Percentiles rank a stretch among this genome's conserved stretches.
These are phyloP conservation scores for Colletotrichum spinosum DNA, from an alignment of 2,329 filamentous ascomycete species.

Conservation along the genomic window DNA sequence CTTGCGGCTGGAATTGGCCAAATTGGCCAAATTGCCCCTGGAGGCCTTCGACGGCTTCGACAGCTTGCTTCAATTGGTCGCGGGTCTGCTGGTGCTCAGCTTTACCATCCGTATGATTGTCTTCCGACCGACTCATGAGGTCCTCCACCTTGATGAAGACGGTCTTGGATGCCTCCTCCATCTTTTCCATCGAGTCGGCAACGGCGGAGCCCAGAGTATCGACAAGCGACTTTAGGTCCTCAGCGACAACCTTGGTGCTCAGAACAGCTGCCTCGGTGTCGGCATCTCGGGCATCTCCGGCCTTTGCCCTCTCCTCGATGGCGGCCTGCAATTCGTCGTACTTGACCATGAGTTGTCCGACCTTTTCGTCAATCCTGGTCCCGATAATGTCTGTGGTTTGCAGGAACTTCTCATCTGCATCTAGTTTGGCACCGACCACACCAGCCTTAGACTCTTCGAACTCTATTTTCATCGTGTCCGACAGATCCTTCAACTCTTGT, in stretches of 20 bases:
- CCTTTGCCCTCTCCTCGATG: constrained; percentile 79
- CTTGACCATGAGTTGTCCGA: constrained; percentile 84
- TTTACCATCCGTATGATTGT: constrained; percentile 78
- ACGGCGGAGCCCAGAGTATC: constrained; percentile 86
- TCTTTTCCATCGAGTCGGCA: constrained; percentile 85
- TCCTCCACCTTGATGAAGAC: constrained; percentile 88
- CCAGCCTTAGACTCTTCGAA: constrained; percentile 88
- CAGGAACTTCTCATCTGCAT: constrained; percentile 82
- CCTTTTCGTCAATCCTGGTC: constrained; percentile 70
- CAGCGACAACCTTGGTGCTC: constrained; percentile 81
- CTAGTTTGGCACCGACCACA: constrained; percentile 84
- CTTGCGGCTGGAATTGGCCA: constrained; percentile 86
- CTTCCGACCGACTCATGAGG: constrained; percentile 79
- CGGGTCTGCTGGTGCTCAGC: constrained; percentile 85
- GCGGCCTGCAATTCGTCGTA: constrained; percentile 86
- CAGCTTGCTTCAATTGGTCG: constrained; percentile 81
- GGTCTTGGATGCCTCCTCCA: constrained; percentile 87
- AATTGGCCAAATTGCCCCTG: constrained; percentile 84
- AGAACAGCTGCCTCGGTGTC: constrained; percentile 80
- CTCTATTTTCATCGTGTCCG: constrained; percentile 82
- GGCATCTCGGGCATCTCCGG: constrained; percentile 78
- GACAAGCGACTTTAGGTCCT: constrained; percentile 88
- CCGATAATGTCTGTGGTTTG: constrained; percentile 65
- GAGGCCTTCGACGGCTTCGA: constrained; percentile 78
- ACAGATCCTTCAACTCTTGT: constrained; percentile 77